These are phyloP conservation scores for Solanum dulcamara DNA, from an alignment of 257 asterid genomes.

Conservation along the genomic window DNA sequence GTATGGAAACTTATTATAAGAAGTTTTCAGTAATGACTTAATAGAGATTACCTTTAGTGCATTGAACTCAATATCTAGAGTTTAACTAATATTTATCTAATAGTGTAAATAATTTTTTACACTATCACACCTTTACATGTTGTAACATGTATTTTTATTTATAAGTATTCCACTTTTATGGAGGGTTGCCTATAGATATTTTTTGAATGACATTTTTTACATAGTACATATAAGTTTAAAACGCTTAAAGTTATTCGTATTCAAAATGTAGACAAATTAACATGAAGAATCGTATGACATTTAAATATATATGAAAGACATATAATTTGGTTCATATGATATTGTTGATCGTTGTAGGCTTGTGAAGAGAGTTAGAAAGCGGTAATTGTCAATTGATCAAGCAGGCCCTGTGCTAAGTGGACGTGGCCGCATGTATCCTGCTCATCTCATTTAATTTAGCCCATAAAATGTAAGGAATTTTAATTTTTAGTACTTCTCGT, in stretches of 20 bases:
- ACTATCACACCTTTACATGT: background rate
- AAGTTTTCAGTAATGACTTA: too few species aligned
- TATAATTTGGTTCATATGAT: background rate
- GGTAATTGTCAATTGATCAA: background rate
- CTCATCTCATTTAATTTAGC: background rate
- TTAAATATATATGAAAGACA: background rate
- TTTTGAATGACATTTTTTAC: background rate
- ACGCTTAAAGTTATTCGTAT: background rate
- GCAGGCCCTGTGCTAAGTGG: background rate
- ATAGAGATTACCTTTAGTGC: too few species aligned
- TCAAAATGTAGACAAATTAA: background rate
- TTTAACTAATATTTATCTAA: background rate
- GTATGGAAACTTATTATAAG: too few species aligned
- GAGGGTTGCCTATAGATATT: background rate
- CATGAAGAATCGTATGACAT: background rate
- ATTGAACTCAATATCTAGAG: background rate
- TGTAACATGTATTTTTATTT: background rate
- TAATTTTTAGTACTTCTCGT: background rate
- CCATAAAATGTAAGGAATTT: background rate
- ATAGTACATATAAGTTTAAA: background rate
- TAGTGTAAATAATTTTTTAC: background rate
- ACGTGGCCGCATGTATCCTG: background rate
- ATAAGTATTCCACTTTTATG: background rate
- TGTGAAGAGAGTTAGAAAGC: background rate
- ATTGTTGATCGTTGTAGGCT: background rate